Evolutionary conservation across 768 basidiomycete genomes (phyloP), one percentile per base, ranked within the genome.

Genomic region (Naganishia kalamii): DNA sequence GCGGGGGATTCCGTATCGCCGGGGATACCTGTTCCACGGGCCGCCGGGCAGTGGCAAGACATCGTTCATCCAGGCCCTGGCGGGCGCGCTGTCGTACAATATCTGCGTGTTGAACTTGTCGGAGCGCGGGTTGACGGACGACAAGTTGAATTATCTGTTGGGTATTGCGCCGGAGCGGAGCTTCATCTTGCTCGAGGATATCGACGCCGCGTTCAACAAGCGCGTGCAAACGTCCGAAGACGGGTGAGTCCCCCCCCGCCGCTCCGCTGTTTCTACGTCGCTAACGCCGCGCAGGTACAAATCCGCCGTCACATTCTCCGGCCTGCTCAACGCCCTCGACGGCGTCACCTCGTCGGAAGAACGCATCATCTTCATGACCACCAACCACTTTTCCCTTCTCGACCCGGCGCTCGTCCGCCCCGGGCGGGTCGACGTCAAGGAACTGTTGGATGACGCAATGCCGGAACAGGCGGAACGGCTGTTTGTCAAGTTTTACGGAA

Each of bases 21-120:
- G 96, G 67, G 96, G 96, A 41, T 97, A 97, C 77, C 84, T 99
- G 11, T 80, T 99, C 17, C 85, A 98, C 72, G 96, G 96, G 12
- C 96, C 96, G 23, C 96, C 96, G 7, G 96, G 96, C 17, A 96
- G 92, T 0, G 96, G 96, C 52, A 99, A 99, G 75, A 93, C 94
- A 0, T 99, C 96, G 6, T 99, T 90, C 80, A 98, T 98, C 70
- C 94, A 98, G 79, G 92, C 96, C 13, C 83, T 98, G 32, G 96
- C 96, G 11, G 96, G 93, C 7, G 85, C 87, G 12, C 80, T 98
- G 33, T 86, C 86, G 33, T 98, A 97, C 80, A 93, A 98, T 77
- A 96, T 99, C 61, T 97, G 92, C 74, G 80, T 99, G 35, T 81
- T 99, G 37, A 98, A 98, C 77, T 84, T 99, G 43, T 92, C 93